Conservation (phyloP, 306 rosid species). For the Pueraria montana region DNA sequence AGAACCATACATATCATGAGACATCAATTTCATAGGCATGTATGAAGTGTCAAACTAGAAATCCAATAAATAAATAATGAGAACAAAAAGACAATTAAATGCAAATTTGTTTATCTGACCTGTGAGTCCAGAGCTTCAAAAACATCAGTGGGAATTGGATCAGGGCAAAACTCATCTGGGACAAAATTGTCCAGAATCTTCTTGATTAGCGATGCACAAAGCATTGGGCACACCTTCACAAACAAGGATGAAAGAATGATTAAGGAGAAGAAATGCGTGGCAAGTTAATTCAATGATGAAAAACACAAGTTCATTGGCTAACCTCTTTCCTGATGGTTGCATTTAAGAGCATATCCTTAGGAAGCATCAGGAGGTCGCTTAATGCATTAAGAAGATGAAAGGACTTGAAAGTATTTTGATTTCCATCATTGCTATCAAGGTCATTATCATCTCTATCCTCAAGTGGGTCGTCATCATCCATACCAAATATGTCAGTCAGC, state of each 20-base stretch:
- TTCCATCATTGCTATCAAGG: slow-evolving; percentile 53
- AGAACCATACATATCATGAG: not conserved
- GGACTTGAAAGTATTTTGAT: slow-evolving; percentile 72
- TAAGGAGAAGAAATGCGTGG: slow-evolving; percentile 30
- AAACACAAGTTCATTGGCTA: slow-evolving; percentile 42
- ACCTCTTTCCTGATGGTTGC: slow-evolving; percentile 93
- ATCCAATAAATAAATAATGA: not conserved
- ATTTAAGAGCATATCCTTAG: slow-evolving; percentile 91
- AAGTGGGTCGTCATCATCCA: slow-evolving; percentile 76
- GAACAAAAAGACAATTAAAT: slow-evolving; percentile 7
- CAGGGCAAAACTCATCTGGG: slow-evolving; percentile 94
- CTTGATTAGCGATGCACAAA: slow-evolving; percentile 79
- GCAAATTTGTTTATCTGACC: slow-evolving; percentile 61
- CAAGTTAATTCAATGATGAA: slow-evolving; percentile 8
- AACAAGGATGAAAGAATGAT: slow-evolving; percentile 36
- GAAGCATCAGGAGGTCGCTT: slow-evolving; percentile 98
- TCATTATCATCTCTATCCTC: slow-evolving; percentile 59
- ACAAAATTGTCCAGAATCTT: slow-evolving; percentile 78
- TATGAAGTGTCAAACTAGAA: not conserved
- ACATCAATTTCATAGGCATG: not conserved
- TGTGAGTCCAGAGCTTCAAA: slow-evolving; percentile 77
- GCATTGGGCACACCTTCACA: slow-evolving; percentile 90
- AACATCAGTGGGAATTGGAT: slow-evolving; percentile 80
- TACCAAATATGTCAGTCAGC: slow-evolving; percentile 84
- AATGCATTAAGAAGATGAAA: slow-evolving; percentile 90